phyloP scores from a whole-genome alignment of 306 rosid species.

The Cucurbita maxima region DNA sequence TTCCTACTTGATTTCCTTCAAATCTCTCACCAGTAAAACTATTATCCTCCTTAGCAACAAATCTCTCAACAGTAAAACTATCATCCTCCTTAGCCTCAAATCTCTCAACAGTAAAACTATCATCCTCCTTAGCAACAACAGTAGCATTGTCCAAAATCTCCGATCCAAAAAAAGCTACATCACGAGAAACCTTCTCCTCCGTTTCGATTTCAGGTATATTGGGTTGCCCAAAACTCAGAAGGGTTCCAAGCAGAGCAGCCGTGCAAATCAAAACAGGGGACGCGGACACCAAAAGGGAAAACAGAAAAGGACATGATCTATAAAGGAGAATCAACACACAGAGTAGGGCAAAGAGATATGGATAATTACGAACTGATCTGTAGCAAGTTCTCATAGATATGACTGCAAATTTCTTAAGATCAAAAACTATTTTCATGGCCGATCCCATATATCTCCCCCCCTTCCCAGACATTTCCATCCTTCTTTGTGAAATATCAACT shows the following conservation, averaged over 20 bases:
- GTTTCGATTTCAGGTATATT: slow-evolving; percentile 54
- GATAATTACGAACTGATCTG: slow-evolving; percentile 56
- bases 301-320: slow-evolving; percentile 51
- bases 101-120: slow-evolving; percentile 19
- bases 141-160: slow-evolving; percentile 35
- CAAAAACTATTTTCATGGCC: slow-evolving; percentile 29
- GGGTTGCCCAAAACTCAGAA: slow-evolving; percentile 77
- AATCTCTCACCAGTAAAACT: slow-evolving; percentile 36
- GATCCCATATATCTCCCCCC: slow-evolving; percentile 42
- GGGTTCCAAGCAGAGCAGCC: slow-evolving; percentile 87
- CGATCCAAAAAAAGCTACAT: slow-evolving; percentile 32
- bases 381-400: slow-evolving; percentile 31
- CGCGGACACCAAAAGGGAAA: slow-evolving; percentile 58
- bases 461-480: not conserved
- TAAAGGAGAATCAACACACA: slow-evolving; percentile 49
- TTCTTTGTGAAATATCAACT: slow-evolving; percentile 24
- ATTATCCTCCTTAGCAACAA: no score
- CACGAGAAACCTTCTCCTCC: slow-evolving; percentile 33
- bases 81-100: slow-evolving; percentile 29
- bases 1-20: slow-evolving; percentile 25
- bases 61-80: slow-evolving; percentile 17
- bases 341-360: slow-evolving; percentile 48
- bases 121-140: slow-evolving; percentile 34
- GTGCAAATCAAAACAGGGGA: slow-evolving; percentile 92
- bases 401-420: slow-evolving; percentile 31